phyloP scores from a whole-genome alignment of 2,329 filamentous ascomycete genomes.

The Malbranchea cinnamomea region DNA sequence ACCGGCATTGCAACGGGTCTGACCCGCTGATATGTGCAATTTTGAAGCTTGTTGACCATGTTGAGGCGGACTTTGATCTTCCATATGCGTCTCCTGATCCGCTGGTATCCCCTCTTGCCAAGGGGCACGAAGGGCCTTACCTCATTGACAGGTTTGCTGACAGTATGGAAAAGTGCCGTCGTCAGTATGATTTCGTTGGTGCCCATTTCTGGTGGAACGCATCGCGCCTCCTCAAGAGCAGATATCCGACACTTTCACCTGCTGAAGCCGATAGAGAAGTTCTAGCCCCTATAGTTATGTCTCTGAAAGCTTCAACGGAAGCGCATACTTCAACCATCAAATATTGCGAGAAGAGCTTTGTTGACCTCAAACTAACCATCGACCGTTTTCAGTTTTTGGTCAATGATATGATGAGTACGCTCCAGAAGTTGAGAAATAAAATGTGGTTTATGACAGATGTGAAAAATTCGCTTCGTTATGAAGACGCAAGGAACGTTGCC shows the following conservation, averaged over 20 bases:
- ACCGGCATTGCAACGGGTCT: too few relatives aligned
- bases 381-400: conserved; percentile 61
- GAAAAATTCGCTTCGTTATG: conserved; percentile 74
- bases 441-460: conserved; percentile 99
- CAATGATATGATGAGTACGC: conserved; percentile 56
- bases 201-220: conserved; percentile 79
- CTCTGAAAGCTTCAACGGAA: conserved; percentile 26
- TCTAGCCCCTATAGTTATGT: conserved; percentile 57
- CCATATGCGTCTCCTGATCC: conserved; percentile 37
- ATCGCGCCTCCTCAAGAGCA: conserved; percentile 52
- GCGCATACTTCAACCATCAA: conserved; percentile 20
- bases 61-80: conserved; percentile 71
- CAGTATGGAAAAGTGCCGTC: conserved; percentile 60
- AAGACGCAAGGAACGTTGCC: conserved; percentile 72
- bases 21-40: too few relatives aligned
- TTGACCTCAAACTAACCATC: conserved; percentile 70
- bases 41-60: conserved; percentile 63
- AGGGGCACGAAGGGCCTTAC: conserved; percentile 1
- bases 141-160: conserved; percentile 38
- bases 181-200: conserved; percentile 67
- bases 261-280: conserved; percentile 52
- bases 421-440: conserved; percentile 72
- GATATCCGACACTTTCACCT: conserved; percentile 39
- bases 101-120: background rate
- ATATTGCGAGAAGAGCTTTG: conserved; percentile 35